Conservation (phyloP, 2,329 filamentous ascomycete species). For the Aspergillus intermedius region DNA sequence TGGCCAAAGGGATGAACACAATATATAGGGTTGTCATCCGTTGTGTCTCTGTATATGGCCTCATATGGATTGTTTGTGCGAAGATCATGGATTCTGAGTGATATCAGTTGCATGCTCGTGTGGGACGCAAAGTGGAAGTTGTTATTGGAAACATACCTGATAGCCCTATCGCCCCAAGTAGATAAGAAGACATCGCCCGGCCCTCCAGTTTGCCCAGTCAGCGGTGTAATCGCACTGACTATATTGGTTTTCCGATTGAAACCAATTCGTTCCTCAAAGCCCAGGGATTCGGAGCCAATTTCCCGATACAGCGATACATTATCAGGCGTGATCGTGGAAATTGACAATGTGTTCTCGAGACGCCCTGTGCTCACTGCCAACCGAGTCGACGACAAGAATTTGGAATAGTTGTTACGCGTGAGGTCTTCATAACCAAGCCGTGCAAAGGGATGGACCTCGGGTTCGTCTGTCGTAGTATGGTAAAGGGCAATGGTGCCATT, state of each 20-base stretch:
- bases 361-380: constrained; percentile 48
- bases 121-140: constrained; percentile 1
- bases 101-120: not conserved
- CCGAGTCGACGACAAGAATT: constrained; percentile 45
- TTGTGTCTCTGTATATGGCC: constrained; percentile 48
- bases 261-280: constrained; percentile 17
- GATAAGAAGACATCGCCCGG: constrained; percentile 51
- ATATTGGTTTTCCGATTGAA: constrained; percentile 20
- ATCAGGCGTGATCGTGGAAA: constrained; percentile 46
- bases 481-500: constrained; percentile 46
- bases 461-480: constrained; percentile 26
- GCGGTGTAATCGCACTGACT: constrained; percentile 32
- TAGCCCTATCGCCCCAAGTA: constrained; percentile 53
- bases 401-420: constrained; percentile 44
- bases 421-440: constrained; percentile 16
- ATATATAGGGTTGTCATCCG: constrained; percentile 54
- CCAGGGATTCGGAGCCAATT: constrained; percentile 34
- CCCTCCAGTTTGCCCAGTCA: constrained; percentile 18
- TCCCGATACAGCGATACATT: constrained; percentile 33
- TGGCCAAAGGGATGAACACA: constrained; percentile 52
- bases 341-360: constrained; percentile 39
- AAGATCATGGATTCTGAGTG: constrained; percentile 53
- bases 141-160: constrained; percentile 25
- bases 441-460: constrained; percentile 33
- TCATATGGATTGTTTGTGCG: constrained; percentile 46